Evolutionary conservation across 208 protist species (phyloP).

Genomic region (Trypanosoma conorhini): DNA sequence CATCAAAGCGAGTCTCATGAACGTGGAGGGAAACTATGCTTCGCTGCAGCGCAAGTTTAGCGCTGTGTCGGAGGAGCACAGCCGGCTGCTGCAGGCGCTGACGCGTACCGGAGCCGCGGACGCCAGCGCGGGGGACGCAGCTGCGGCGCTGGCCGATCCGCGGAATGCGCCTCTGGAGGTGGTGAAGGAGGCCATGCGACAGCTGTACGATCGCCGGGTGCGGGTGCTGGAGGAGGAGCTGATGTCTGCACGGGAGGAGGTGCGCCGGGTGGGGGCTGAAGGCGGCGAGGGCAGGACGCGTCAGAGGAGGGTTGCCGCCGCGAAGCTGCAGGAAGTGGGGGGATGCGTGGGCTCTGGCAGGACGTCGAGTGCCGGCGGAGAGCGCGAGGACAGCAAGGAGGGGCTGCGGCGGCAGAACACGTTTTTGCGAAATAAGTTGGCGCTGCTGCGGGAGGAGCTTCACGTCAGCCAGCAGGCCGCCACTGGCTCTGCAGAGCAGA

Average conservation of each 20-base stretch:
- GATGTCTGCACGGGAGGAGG: constrained; percentile 10
- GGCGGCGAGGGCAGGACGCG: background rate
- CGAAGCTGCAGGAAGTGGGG: background rate
- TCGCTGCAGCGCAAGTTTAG: constrained; percentile 15
- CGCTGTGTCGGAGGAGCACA: background rate
- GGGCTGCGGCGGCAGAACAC: constrained; percentile 14
- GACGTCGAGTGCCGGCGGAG: background rate
- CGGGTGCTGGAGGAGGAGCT: constrained; percentile 15
- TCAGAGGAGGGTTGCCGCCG: background rate
- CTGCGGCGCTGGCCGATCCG: background rate
- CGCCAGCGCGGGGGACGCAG: background rate
- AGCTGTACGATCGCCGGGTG: constrained; percentile 11
- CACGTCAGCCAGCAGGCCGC: background rate
- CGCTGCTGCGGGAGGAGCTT: constrained; percentile 10
- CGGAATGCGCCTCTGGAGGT: background rate
- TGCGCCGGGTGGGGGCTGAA: background rate
- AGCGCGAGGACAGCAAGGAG: constrained; percentile 5
- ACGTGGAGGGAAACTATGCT: constrained; percentile 8
- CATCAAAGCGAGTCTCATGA: constrained; percentile 1
- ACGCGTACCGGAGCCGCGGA: background rate
- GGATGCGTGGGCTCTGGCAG: background rate
- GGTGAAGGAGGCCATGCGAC: constrained; percentile 5
- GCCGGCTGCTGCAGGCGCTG: background rate
- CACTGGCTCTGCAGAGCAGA: constrained; percentile 3
- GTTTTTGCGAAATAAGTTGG: constrained; percentile 7